A percentile compares a stretch with the other conserved stretches of the same genome.
Conservation (phyloP, 208 protist species). For the Leishmania tropica region DNA sequence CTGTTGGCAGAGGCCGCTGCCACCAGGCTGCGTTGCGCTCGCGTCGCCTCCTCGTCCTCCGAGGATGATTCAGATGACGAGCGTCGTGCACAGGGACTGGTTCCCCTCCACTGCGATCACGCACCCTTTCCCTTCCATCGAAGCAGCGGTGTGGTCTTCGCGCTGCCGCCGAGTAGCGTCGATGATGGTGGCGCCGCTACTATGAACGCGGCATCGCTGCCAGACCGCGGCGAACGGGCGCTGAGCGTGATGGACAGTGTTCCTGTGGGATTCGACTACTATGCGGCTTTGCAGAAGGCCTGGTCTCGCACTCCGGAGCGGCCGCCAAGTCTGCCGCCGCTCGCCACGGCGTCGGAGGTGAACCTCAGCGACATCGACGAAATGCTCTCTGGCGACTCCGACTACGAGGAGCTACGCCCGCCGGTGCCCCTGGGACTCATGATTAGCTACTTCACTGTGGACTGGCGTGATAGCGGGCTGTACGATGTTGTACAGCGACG, state of each 20-base stretch:
- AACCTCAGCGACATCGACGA: constrained; percentile 32
- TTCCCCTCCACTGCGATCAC: constrained; percentile 30
- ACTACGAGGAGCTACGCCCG: constrained; percentile 45
- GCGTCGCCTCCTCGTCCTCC: neutral
- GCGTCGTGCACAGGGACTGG: constrained; percentile 21
- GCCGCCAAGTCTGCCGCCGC: constrained; percentile 24
- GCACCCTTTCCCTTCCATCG: constrained; percentile 31
- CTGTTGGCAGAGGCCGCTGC: constrained; percentile 10
- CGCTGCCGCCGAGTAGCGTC: neutral
- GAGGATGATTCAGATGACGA: constrained; percentile 9
- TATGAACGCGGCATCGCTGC: neutral
- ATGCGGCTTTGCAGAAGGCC: constrained; percentile 31
- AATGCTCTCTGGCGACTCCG: constrained; percentile 23
- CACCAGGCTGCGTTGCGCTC: constrained; percentile 1
- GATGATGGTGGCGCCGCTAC: neutral
- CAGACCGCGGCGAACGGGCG: neutral
- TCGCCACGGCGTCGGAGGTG: constrained; percentile 29
- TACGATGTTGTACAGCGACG: constrained; percentile 48
- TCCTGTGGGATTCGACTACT: constrained; percentile 33
- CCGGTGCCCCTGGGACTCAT: constrained; percentile 65
- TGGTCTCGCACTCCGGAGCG: constrained; percentile 28
- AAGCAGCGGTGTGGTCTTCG: constrained; percentile 29
- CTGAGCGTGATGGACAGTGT: neutral
- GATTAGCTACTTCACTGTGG: constrained; percentile 61
- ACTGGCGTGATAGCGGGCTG: constrained; percentile 71